These are phyloP conservation scores for Penicillium samsonianum DNA, from an alignment of 495 filamentous ascomycete species.

Conservation along the genomic window DNA sequence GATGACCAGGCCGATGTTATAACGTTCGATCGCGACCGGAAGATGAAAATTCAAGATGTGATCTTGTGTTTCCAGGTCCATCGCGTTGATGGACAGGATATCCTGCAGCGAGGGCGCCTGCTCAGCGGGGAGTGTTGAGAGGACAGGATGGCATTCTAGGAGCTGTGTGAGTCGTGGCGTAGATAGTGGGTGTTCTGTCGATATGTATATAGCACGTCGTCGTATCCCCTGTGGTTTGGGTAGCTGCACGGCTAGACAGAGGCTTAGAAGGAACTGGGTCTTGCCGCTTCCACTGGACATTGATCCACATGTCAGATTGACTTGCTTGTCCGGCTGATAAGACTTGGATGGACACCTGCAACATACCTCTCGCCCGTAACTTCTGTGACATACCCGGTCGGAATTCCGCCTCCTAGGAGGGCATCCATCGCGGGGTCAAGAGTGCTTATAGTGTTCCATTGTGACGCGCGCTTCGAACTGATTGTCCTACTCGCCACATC, in stretches of 20 bases:
- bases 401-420: conserved; percentile 82
- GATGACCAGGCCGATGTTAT: conserved; percentile 76
- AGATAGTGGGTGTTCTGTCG: conserved; percentile 84
- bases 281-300: conserved; percentile 78
- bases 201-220: conserved; percentile 81
- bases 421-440: conserved; percentile 73
- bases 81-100: conserved; percentile 79
- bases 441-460: conserved; percentile 73
- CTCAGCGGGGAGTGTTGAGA: conserved; percentile 49
- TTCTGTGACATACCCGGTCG: conserved; percentile 80
- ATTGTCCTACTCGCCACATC: conserved; percentile 17
- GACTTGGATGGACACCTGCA: not conserved
- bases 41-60: conserved; percentile 92
- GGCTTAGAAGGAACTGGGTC: conserved; percentile 88
- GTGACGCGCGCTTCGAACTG: conserved; percentile 34
- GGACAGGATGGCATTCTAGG: conserved; percentile 62
- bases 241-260: conserved; percentile 81
- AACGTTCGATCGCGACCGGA: conserved; percentile 74
- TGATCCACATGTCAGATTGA: conserved; percentile 22
- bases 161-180: conserved; percentile 81
- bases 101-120: conserved; percentile 63
- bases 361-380: conserved; percentile 83
- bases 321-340: not conserved
- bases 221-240: conserved; percentile 68
- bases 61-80: conserved; percentile 91